A percentile compares a stretch with the other conserved stretches of the same genome.
phyloP scores from a whole-genome alignment of 1,139 yeast genomes.

The Candida tunisiensis region DNA sequence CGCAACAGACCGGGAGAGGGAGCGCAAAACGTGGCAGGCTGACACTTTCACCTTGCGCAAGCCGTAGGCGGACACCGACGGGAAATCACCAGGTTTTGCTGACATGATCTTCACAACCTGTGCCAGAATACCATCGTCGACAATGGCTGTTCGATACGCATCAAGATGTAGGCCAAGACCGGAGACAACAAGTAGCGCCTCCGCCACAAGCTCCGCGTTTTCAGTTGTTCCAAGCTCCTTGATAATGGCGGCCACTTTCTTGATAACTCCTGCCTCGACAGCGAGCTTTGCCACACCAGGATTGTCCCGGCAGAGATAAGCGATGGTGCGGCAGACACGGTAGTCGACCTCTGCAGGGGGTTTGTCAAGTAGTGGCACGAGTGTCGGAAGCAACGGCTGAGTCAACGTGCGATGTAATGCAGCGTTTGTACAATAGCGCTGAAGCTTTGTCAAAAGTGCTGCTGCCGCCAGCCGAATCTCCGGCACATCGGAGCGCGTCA shows the following conservation, averaged over 20 bases:
- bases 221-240: conserved; percentile 4
- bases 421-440: conserved; percentile 8
- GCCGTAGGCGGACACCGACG: conserved; percentile 4
- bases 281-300: conserved; percentile 17
- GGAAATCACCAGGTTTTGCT: conserved; percentile 5
- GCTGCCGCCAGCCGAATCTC: conserved; percentile 17
- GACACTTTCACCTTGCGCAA: conserved; percentile 17
- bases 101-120: conserved; percentile 13
- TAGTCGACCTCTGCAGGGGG: conserved; percentile 12
- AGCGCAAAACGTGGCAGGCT: conserved; percentile 43
- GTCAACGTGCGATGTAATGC: conserved; percentile 10
- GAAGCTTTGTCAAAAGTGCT: conserved; percentile 15
- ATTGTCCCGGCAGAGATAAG: conserved; percentile 16
- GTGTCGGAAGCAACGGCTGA: conserved; percentile 16
- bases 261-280: conserved; percentile 18
- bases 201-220: conserved; percentile 11
- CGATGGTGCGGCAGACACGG: conserved; percentile 13
- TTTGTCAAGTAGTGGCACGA: conserved; percentile 16
- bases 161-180: conserved; percentile 18
- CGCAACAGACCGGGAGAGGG: conserved; percentile 61
- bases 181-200: conserved; percentile 12
- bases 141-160: conserved; percentile 15
- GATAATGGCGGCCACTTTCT: conserved; percentile 10
- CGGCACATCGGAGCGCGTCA: conserved; percentile 11
- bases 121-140: conserved; percentile 15